These are phyloP conservation scores for Populus tremula DNA, from an alignment of 345 rosid species.

Conservation along the genomic window DNA sequence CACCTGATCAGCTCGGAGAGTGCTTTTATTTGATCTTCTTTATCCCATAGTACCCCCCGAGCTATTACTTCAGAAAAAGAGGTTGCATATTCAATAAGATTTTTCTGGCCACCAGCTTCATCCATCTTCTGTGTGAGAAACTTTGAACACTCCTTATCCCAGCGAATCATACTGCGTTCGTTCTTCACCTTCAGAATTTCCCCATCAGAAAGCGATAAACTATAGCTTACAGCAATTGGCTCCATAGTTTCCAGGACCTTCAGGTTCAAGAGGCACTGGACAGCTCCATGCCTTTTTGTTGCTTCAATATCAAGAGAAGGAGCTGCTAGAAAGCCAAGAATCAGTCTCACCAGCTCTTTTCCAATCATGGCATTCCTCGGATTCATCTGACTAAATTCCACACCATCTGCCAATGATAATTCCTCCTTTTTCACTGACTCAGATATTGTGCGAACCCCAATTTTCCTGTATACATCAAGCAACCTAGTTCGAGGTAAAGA, in stretches of 20 bases:
- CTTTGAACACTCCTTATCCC: slow-evolving; percentile 49
- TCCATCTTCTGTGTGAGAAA: slow-evolving; percentile 46
- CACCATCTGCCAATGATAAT: slow-evolving; percentile 17
- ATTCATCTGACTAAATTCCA: slow-evolving; percentile 25
- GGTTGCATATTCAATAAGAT: slow-evolving; percentile 45
- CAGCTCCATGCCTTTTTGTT: slow-evolving; percentile 43
- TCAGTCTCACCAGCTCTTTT: slow-evolving; percentile 45
- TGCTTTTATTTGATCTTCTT: slow-evolving; percentile 32
- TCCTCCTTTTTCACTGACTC: slow-evolving; percentile 43
- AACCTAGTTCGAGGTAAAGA: slow-evolving; percentile 39
- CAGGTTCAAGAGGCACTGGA: slow-evolving; percentile 38
- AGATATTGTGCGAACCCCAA: slow-evolving; percentile 63
- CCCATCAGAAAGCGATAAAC: slow-evolving; percentile 38
- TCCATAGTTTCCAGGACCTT: slow-evolving; percentile 38
- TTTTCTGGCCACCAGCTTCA: slow-evolving; percentile 28
- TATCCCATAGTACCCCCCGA: slow-evolving; percentile 48
- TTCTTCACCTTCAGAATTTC: slow-evolving; percentile 18
- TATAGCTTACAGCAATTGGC: slow-evolving; percentile 34
- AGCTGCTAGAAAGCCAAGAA: slow-evolving; percentile 57
- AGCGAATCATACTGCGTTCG: slow-evolving; percentile 36
- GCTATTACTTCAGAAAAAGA: slow-evolving; percentile 51
- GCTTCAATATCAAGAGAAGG: slow-evolving; percentile 47
- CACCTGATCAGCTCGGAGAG: slow-evolving; percentile 55
- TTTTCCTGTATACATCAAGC: slow-evolving; percentile 42
- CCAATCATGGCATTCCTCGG: slow-evolving; percentile 24